Conservation (phyloP, 208 protist genomes). For the Leishmania arabica region DNA sequence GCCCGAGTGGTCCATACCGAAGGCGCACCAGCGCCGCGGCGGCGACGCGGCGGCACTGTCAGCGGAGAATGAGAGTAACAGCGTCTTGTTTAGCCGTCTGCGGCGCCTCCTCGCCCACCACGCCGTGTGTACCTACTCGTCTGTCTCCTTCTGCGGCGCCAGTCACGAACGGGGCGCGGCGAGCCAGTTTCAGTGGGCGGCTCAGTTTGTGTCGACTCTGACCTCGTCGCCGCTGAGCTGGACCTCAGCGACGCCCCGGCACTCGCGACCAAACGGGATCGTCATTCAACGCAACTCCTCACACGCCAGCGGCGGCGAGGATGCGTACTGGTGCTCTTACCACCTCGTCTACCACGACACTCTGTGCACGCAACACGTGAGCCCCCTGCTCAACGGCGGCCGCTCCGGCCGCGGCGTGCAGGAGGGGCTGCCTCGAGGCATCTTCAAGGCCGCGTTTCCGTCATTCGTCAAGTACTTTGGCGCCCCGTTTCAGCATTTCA, state of each 20-base stretch:
- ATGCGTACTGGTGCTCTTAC: slow-evolving; percentile 68
- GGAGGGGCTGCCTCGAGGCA: slow-evolving; percentile 56
- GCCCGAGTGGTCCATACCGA: slow-evolving; percentile 58
- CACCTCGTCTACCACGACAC: slow-evolving; percentile 79
- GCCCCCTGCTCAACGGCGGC: slow-evolving; percentile 61
- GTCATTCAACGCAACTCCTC: slow-evolving; percentile 13
- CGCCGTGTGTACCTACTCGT: slow-evolving; percentile 64
- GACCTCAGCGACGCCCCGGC: slow-evolving; percentile 59
- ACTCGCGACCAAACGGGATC: slow-evolving; percentile 62
- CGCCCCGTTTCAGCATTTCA: slow-evolving; percentile 71
- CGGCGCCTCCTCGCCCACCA: slow-evolving; percentile 71
- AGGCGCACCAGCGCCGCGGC: neutral
- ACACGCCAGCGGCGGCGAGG: neutral
- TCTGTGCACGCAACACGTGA: slow-evolving; percentile 82
- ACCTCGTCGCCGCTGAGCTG: slow-evolving; percentile 80
- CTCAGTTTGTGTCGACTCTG: slow-evolving; percentile 83
- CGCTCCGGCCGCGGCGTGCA: slow-evolving; percentile 47
- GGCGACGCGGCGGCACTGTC: neutral
- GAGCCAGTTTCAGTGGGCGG: slow-evolving; percentile 71
- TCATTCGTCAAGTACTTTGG: slow-evolving; percentile 61
- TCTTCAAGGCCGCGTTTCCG: slow-evolving; percentile 61
- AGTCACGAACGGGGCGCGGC: slow-evolving; percentile 14
- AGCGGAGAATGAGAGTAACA: neutral
- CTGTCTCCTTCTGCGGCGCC: slow-evolving; percentile 70
- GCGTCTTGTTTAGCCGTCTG: slow-evolving; percentile 13